Percentiles rank a stretch among this genome's conserved stretches.
These are phyloP conservation scores for Leccinellum luteum DNA, from an alignment of 768 basidiomycete genomes.

Conservation along the genomic window DNA sequence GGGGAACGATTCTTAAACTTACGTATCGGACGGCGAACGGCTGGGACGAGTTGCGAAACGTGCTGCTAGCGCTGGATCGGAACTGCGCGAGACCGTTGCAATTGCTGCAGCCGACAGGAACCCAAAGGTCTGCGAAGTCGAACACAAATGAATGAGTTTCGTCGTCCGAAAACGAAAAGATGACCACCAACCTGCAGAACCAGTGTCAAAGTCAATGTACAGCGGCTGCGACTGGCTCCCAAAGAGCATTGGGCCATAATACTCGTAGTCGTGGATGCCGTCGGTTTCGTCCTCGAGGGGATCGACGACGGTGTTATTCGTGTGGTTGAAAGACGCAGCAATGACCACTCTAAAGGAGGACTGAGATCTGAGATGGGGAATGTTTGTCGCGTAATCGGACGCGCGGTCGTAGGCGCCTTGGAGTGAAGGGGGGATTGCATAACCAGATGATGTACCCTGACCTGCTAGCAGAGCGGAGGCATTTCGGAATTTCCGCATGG, in stretches of 20 bases:
- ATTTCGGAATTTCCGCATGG: conserved; percentile 15
- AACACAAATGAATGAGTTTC: no score
- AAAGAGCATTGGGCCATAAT: conserved; percentile 43
- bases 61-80: conserved; percentile 37
- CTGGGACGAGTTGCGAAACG: conserved; percentile 34
- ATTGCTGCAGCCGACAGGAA: conserved; percentile 37
- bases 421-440: conserved; percentile 13
- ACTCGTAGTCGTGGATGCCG: conserved; percentile 42
- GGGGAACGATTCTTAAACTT: conserved; percentile 10
- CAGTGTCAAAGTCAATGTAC: conserved; percentile 64
- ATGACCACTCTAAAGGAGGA: background rate
- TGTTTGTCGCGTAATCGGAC: conserved; percentile 19
- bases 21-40: conserved; percentile 48
- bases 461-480: conserved; percentile 15
- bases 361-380: background rate
- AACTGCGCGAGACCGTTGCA: conserved; percentile 41
- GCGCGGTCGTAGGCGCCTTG: conserved; percentile 15
- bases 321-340: background rate
- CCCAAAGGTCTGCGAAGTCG: conserved; percentile 55
- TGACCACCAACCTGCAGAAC: conserved; percentile 36
- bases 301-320: conserved; percentile 8
- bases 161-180: background rate
- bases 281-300: conserved; percentile 40
- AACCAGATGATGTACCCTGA: conserved; percentile 3
- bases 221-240: conserved; percentile 56